These are phyloP conservation scores for Ephemerocybe angulata DNA, from an alignment of 768 basidiomycete species.

Conservation along the genomic window DNA sequence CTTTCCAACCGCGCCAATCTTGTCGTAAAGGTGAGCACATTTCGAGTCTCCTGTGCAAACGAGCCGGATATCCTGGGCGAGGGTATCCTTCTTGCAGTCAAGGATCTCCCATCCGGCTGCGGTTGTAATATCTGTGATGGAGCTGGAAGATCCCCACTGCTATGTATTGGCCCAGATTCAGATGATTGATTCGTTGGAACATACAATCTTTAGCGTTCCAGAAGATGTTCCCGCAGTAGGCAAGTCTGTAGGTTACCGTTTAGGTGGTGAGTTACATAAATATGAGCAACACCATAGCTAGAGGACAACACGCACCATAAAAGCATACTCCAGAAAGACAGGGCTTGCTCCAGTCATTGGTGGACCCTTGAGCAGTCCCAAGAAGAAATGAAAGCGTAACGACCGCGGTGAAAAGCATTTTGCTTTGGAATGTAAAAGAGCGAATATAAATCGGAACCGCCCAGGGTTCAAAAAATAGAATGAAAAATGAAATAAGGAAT, in stretches of 20 bases:
- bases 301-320: constrained; percentile 10
- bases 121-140: constrained; percentile 35
- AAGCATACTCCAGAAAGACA: constrained; percentile 14
- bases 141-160: constrained; percentile 21
- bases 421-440: too few species aligned
- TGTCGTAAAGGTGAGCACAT: constrained; percentile 19
- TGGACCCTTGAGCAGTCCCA: neutral
- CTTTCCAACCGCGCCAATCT: constrained; percentile 30
- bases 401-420: too few species aligned
- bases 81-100: constrained; percentile 28
- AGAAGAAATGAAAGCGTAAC: too few species aligned
- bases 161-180: neutral
- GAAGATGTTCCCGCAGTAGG: neutral
- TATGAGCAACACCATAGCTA: neutral
- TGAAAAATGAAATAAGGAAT: too few species aligned
- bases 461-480: too few species aligned
- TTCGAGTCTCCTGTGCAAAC: constrained; percentile 29
- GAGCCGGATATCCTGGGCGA: constrained; percentile 31
- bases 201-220: constrained; percentile 12
- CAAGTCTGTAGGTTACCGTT: too few species aligned
- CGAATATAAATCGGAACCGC: too few species aligned
- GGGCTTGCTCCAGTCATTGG: constrained; percentile 17
- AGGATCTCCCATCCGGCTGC: constrained; percentile 40
- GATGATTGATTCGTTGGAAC: neutral
- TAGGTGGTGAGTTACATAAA: neutral